Conservation (phyloP, 2,329 filamentous ascomycete genomes). For the Phialemoniopsis sp. region DNA sequence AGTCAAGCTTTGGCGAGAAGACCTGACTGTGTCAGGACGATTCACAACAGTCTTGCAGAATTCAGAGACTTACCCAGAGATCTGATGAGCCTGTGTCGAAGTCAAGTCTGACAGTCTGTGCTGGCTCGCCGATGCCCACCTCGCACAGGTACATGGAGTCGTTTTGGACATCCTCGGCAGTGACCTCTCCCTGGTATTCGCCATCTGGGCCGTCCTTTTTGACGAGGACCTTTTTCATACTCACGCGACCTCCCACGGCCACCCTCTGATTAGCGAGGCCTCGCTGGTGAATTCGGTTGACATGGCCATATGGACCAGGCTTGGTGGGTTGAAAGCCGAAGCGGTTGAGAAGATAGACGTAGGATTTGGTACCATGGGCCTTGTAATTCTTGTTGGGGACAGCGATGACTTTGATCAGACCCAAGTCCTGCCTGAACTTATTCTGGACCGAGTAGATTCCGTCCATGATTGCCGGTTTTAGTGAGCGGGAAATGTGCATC, state of each 20-base stretch:
- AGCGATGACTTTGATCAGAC: conserved; percentile 41
- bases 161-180: conserved; percentile 62
- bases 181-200: conserved; percentile 38
- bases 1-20: conserved; percentile 47
- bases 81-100: conserved; percentile 71
- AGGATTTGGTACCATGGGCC: conserved; percentile 57
- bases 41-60: too few species aligned
- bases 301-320: conserved; percentile 55
- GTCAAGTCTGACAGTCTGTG: conserved; percentile 57
- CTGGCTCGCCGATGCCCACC: conserved; percentile 60
- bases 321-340: conserved; percentile 28
- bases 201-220: conserved; percentile 29
- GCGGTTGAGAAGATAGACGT: conserved; percentile 56
- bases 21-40: conserved; percentile 17
- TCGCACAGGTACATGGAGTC: conserved; percentile 62
- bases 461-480: conserved; percentile 22
- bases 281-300: conserved; percentile 41
- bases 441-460: conserved; percentile 25
- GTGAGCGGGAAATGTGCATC: too few species aligned
- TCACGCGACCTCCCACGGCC: conserved; percentile 42
- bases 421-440: conserved; percentile 25
- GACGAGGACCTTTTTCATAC: conserved; percentile 40
- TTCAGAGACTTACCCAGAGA: conserved; percentile 56
- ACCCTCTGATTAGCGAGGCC: conserved; percentile 39
- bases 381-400: conserved; percentile 57